Conservation (phyloP, 2,329 filamentous ascomycete genomes). For the Aureobasidium uvarum region DNA sequence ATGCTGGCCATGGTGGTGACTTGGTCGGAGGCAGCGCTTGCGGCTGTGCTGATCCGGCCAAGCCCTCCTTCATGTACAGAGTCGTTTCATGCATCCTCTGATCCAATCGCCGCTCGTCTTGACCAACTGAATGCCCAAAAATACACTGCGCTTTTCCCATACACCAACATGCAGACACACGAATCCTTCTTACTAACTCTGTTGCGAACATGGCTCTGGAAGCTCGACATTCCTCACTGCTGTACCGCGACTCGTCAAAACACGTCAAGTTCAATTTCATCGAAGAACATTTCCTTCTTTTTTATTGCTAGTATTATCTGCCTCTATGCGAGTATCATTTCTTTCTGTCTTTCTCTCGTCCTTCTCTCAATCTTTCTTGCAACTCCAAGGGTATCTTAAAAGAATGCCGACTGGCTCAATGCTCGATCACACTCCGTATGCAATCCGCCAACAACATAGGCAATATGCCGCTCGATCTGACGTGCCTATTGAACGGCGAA, state of each 20-base stretch:
- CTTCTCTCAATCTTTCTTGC: background rate
- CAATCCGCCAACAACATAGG: background rate
- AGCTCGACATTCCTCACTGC: background rate
- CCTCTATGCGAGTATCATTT: background rate
- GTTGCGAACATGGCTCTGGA: background rate
- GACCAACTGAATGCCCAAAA: background rate
- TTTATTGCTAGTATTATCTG: conserved; percentile 2
- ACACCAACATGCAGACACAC: background rate
- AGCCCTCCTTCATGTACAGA: conserved; percentile 2
- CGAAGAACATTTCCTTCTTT: background rate
- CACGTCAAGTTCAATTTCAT: background rate
- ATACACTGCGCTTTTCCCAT: background rate
- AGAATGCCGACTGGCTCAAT: background rate
- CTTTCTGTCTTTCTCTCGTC: conserved; percentile 11
- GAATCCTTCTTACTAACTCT: too few relatives aligned
- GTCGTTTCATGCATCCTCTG: conserved; percentile 1
- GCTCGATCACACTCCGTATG: background rate
- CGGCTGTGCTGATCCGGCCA: conserved; percentile 23
- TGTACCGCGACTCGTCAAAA: background rate
- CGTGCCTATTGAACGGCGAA: background rate
- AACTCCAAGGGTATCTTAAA: background rate
- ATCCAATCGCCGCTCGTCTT: background rate
- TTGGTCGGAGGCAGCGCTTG: conserved; percentile 12
- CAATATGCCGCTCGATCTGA: background rate
- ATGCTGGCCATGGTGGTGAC: conserved; percentile 12